Evolutionary conservation across 805 yeast genomes (phyloP), one percentile per base, ranked within the genome.

Genomic region (Candida taoyuanica): DNA sequence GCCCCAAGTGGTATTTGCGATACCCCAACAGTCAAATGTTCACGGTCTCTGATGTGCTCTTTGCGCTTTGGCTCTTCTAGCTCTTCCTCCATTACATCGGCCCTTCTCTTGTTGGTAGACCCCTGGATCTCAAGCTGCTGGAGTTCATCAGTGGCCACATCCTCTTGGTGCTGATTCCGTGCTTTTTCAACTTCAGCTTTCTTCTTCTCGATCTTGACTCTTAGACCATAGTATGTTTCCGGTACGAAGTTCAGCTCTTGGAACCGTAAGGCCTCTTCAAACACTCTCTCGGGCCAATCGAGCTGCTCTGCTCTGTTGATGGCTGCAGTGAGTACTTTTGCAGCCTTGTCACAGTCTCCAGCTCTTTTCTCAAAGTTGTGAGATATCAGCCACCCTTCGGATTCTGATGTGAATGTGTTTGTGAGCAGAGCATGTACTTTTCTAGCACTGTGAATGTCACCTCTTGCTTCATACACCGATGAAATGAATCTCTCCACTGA

Each of bases 1-100:
- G 60, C 54, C 7, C 58, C 53, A 1, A 40, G 26, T 0, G 81
- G 73, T 3, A 84, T 47, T 28, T 73, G 68, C 1, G 60, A 54
- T 0, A 82, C 77, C n/a, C 76, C 58, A 0, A 84, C 70, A 0
- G 84, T 68, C 13, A 68, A 63, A 18, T 71, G 61, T 56, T 85
- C 94, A 50, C 94, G 59, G 38, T 76, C 73, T 47, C 85, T 63
- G 8, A 50, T 30, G 16, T 12, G 3, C 14, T 30, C 40, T 28
- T 25, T 36, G 9, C 37, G 26, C 20, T 32, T 30, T 7, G 19
- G 7, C 7, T 23, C 3, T 6, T 27, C 25, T 3, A 16, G 16
- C 18, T 15, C 16, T 5, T 34, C 37, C 21, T 32, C 26, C 20
- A 33, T n/a, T 6, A 32, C 51, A 17, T 29, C 36, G 13, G 46